Evolutionary conservation across 1,284 basidiomycete genomes (phyloP).

Genomic region (Ceratobasidium sp.): DNA sequence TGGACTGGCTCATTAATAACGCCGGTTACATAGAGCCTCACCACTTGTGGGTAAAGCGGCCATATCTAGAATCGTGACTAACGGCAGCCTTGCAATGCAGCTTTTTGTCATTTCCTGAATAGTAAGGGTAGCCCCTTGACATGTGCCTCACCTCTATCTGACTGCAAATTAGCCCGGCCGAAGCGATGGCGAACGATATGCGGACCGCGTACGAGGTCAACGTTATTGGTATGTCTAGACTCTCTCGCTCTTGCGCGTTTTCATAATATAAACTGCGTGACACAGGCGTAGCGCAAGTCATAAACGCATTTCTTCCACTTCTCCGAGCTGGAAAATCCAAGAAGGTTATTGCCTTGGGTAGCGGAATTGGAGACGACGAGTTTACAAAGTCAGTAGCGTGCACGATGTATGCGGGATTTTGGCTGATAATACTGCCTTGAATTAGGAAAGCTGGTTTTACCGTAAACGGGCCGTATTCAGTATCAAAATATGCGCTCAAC

Average conservation of each 20-base stretch:
- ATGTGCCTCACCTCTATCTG: background rate
- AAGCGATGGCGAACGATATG: slow-evolving; percentile 6
- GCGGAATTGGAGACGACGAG: slow-evolving; percentile 54
- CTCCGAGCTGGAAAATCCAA: slow-evolving; percentile 55
- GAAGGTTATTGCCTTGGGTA: slow-evolving; percentile 57
- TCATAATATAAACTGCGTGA: background rate
- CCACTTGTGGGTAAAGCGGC: background rate
- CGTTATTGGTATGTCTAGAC: background rate
- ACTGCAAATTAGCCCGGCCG: slow-evolving; percentile 1
- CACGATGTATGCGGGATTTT: background rate
- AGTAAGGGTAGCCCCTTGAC: background rate
- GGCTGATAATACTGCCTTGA: background rate
- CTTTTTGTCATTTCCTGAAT: slow-evolving; percentile 1
- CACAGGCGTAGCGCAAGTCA: slow-evolving; percentile 49
- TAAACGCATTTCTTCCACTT: slow-evolving; percentile 58
- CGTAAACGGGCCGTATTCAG: background rate
- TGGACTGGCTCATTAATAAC: slow-evolving; percentile 58
- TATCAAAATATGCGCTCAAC: slow-evolving; percentile 56
- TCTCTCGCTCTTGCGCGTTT: background rate
- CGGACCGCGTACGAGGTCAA: slow-evolving; percentile 5
- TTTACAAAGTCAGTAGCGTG: slow-evolving; percentile 46
- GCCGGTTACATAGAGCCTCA: slow-evolving; percentile 50
- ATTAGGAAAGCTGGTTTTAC: background rate
- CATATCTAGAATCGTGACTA: background rate
- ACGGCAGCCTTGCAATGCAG: background rate